Evolutionary conservation across 768 basidiomycete species (phyloP), one percentile per base, ranked within the genome.

Genomic region (Hebeloma cylindrosporum): DNA sequence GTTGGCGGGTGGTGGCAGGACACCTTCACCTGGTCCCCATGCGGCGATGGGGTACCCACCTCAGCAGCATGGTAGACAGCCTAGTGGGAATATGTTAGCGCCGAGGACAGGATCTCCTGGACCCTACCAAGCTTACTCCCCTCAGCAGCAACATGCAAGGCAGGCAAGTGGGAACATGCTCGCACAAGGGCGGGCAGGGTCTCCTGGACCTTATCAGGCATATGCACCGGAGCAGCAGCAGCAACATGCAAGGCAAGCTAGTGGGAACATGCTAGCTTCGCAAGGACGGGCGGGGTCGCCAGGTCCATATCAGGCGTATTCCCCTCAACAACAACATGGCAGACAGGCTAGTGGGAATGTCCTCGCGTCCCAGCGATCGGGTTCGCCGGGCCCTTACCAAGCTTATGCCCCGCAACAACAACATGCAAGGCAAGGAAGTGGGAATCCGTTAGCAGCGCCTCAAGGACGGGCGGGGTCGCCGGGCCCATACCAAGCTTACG

Each of bases 41-140:
- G 44, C 35, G 39, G 54, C 53, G 13, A 62, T 58, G 47, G 60
- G 60, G 26, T 65, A 65, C 37, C 59, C 62, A 28, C 64, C 62
- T 16, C 57, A 59, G 29, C 49, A 41, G 20, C 58, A 55, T 32
- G 38, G 20, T 13, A 48, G 55, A n/a, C 60, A 61, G 39, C 18
- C 42, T 17, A 61, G 57, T 43, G 55, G 57, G 20, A 61, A 54
- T 41, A 46, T 50, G 43, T 48, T 59, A 6, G 34, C 40, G 17
- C 21, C 28, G 30, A 44, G 52, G 8, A 51, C 48, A 20, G 50
- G 43, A 18, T 59, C 60, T 5, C 56, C 58, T 27, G 56, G 58
- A 11, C 54, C 54, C 16, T 45, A 57, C 43, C 59, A 60, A 25
- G 50, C 53, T 1, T 53, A 53, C 14, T 30, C 48, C n/a, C 49